Percentiles rank a stretch among this genome's conserved stretches.
phyloP scores from a whole-genome alignment of 73 alveolate species.

The Effrenium voratum region DNA sequence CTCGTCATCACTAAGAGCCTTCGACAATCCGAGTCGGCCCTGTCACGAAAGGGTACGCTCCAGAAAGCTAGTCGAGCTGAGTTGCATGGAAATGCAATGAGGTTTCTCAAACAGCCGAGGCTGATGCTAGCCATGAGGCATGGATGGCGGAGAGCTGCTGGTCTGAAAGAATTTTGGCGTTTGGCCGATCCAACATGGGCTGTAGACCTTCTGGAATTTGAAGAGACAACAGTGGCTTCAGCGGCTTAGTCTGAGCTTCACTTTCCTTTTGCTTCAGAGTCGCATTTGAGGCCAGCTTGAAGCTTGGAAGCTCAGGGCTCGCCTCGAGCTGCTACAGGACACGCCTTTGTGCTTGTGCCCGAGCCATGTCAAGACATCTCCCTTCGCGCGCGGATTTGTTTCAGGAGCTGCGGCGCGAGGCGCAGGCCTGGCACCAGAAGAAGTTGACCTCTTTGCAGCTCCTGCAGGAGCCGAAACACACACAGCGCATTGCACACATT shows the following conservation, averaged over 20 bases:
- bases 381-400: neutral
- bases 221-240: too few species aligned
- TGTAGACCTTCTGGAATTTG: too few species aligned
- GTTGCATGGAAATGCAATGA: too few species aligned
- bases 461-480: neutral
- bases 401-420: conserved; percentile 34
- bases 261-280: neutral
- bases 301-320: conserved; percentile 59
- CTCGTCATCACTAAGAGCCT: too few species aligned
- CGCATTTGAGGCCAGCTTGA: conserved; percentile 20
- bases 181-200: neutral
- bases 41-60: too few species aligned
- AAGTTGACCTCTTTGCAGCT: conserved; percentile 16
- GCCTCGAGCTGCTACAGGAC: conserved; percentile 52
- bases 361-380: neutral
- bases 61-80: too few species aligned
- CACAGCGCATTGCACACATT: too few species aligned
- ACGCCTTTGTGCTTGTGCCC: neutral
- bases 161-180: neutral
- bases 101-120: neutral
- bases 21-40: too few species aligned
- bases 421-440: neutral
- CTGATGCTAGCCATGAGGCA: conserved; percentile 27
- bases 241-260: too few species aligned
- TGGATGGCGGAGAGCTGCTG: conserved; percentile 83